Evolutionary conservation across 352 stramenopile genomes (phyloP), one percentile per base, ranked within the genome.

Genomic region (Globisporangium ultimum): DNA sequence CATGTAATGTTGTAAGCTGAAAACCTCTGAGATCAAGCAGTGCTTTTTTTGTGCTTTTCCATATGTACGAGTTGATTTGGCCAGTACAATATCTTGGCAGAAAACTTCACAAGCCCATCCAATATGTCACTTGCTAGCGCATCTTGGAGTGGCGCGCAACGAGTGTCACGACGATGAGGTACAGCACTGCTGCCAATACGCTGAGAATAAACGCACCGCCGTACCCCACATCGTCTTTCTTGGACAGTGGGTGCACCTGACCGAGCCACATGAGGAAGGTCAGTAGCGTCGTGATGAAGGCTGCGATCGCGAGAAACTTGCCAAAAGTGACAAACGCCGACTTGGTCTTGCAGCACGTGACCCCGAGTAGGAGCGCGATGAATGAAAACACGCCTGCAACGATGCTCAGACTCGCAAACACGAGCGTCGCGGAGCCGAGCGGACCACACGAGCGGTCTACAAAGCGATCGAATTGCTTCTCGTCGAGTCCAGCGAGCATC

Each of bases 271-370:
- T 57, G 18, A 72, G 43, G 64, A 87, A 88, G 49, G 71, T 82
- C 56, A 89, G 59, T 22, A 88, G 64, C n/a, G 71, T 84, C 12
- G 65, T 53, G 5, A 80, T 53, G 20, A 78, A 71, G 20, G 75
- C 75, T 24, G 80, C 48, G 17, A 63, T 64, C 43, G 73, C 67
- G 5, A 88, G 56, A 11, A 82, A 56, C 58, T 87, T 85, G 52
- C 71, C 71, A 10, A 55, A 49, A 6, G 67, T 54, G 63, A 86
- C 79, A 61, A 89, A 84, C 53, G 70, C 59, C 18, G 80, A 87
- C 60, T 76, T 72, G 58, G 75, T 87, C 75, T 84, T 88, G 69
- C 80, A 89, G 74, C 75, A 89, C 48, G 75, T 84, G 66, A 89
- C 73, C 28, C 75, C 77, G 9, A 89, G 76, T 24, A 81, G 58